A percentile compares a stretch with the other conserved stretches of the same genome.
Conservation (phyloP, 768 basidiomycete genomes). For the Flagelloscypha sp. region DNA sequence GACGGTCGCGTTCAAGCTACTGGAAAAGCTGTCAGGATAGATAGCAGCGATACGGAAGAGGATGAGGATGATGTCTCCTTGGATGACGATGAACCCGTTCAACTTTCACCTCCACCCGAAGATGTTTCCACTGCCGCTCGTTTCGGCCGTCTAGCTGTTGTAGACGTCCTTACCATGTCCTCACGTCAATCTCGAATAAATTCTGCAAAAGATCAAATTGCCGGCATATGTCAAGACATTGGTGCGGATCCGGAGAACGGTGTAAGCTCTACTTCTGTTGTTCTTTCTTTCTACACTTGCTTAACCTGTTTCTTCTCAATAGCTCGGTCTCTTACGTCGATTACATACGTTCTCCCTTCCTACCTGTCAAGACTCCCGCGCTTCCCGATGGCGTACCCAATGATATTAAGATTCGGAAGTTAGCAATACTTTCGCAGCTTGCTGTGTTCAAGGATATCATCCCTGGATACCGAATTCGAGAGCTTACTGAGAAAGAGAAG, state of each 20-base stretch:
- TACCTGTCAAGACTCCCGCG: conserved; percentile 60
- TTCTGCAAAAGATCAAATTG: conserved; percentile 89
- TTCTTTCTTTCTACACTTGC: neutral
- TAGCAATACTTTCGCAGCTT: conserved; percentile 84
- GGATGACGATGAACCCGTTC: conserved; percentile 21
- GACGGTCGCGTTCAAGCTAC: conserved; percentile 69
- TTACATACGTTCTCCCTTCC: conserved; percentile 81
- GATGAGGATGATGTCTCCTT: conserved; percentile 27
- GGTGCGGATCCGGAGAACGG: conserved; percentile 92
- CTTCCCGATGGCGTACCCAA: conserved; percentile 68
- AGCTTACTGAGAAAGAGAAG: conserved; percentile 84
- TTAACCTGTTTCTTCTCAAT: conserved; percentile 9
- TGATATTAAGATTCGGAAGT: conserved; percentile 74
- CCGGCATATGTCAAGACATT: conserved; percentile 87
- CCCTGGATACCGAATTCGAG: conserved; percentile 91
- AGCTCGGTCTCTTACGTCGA: conserved; percentile 86
- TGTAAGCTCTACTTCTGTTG: conserved; percentile 37
- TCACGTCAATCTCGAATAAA: conserved; percentile 62
- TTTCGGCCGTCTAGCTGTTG: conserved; percentile 77
- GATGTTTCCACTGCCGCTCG: conserved; percentile 79
- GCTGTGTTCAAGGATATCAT: conserved; percentile 95
- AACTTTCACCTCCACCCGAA: conserved; percentile 34
- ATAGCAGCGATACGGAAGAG: conserved; percentile 21
- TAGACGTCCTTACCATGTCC: conserved; percentile 58
- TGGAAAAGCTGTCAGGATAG: conserved; percentile 20